Conservation (phyloP, 1,139 yeast species). For the Arxiozyma bovina region DNA sequence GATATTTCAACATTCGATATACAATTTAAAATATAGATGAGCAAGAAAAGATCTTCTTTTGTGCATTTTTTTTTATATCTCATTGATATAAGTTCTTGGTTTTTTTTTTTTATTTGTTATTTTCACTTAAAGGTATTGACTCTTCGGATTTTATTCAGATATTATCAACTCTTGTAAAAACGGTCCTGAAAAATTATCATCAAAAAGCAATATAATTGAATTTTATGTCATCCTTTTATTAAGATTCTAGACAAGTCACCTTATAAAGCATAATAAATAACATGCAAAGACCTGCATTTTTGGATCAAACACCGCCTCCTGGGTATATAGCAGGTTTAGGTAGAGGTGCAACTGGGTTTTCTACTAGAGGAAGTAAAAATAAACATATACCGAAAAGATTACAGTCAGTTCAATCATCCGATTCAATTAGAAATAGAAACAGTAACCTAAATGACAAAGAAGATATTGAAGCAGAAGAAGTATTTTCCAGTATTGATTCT, state of each 20-base stretch:
- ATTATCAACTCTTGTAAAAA: too few relatives aligned
- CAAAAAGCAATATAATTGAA: neutral
- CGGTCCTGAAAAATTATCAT: neutral
- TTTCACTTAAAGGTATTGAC: too few relatives aligned
- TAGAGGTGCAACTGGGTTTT: conserved; percentile 90
- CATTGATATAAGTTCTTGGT: too few relatives aligned
- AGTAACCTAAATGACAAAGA: conserved; percentile 28
- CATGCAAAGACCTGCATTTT: conserved; percentile 37
- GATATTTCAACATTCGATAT: neutral
- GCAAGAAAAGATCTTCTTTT: neutral
- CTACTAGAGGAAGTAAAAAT: conserved; percentile 55
- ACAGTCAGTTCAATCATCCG: conserved; percentile 2
- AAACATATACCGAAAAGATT: conserved; percentile 15
- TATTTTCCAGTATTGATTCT: conserved; percentile 54
- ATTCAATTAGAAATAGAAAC: neutral
- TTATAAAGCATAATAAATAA: neutral
- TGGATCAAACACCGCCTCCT: conserved; percentile 80
- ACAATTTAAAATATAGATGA: neutral
- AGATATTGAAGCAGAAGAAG: conserved; percentile 8
- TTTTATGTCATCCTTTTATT: too few relatives aligned
- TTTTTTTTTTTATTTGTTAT: too few relatives aligned
- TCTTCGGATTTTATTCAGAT: too few relatives aligned
- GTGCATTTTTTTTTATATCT: neutral
- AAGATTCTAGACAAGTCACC: neutral
- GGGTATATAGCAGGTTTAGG: conserved; percentile 92